Evolutionary conservation across 164 flowering plant genomes (phyloP), one percentile per base, ranked within the genome.

Genomic region (Cinnamomum micranthum): DNA sequence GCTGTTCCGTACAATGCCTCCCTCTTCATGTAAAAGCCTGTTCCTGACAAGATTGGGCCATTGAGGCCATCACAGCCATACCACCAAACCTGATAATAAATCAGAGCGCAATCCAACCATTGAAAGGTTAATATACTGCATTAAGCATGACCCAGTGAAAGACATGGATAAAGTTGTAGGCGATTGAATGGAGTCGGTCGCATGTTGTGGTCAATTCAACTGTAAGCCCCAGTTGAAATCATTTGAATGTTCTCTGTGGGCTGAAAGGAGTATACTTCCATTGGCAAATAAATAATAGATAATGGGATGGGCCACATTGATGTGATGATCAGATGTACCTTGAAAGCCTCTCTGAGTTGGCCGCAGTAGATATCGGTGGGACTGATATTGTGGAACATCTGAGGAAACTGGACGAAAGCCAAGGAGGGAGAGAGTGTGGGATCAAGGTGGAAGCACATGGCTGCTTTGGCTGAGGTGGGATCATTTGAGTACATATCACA

Each of bases 341-440:
- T 51, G n/a, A 76, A 80, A 12, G 71, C 50, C 3, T 58, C 25
- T 71, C 73, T 77, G 14, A 74, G 24, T 60, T 62, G 31, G n/a
- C 75, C 73, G 68, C 73, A 73, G 52, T 82, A 84, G 47, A 82
- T 78, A 17, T 84, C 85, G 9, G 80, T 74, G 14, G 69, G 20
- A 35, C 82, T 80, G n/a, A 82, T 50, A 64, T 74, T 80, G 65
- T 77, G 70, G 60, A 78, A 82, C n/a, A 22, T 72, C 65, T 84
- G 87, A 71, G 83, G 87, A 71, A 78, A 84, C 27, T 84, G 87
- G 24, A 74, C 85, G 31, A 64, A 84, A 6, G 82, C 75, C 27
- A 82, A 50, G 6, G 76, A 35, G 17, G 47, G 63, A 7, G 47
- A 35, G 47, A 35, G 47, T 7, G 9, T 35, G 47, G 47, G 47